Evolutionary conservation across 768 basidiomycete genomes (phyloP), one percentile per base, ranked within the genome.

Genomic region (Phlebiopsis flavidoalba): DNA sequence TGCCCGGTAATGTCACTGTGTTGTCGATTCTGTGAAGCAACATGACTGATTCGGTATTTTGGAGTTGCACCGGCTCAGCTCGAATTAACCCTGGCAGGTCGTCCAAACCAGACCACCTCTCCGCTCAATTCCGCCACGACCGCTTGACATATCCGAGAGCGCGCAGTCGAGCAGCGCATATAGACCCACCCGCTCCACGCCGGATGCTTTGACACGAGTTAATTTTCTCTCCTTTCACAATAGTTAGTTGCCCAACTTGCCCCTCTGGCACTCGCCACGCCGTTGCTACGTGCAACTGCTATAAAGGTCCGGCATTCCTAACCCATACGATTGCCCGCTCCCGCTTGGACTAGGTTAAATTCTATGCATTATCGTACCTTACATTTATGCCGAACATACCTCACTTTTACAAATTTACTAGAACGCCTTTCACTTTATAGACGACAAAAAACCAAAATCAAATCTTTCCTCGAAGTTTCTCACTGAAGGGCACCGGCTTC

Each of bases 401-500:
- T n/a, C n/a, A n/a, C n/a, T n/a, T n/a, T n/a, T n/a, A n/a, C 36
- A 31, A 6, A 58, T 46, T 62, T 10, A 57, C 26, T 8, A 58
- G n/a, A 33, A 62, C 60, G 5, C 63, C 63, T 22, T 49, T 60
- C 53, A 57, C 47, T 24, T 65, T 65, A n/a, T n/a, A n/a, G n/a
- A n/a, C 61, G 61, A 68, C 48, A n/a, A n/a, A n/a, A n/a, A n/a
- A 66, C 58, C 10, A 61, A 62, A 53, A 37, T 66, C 55, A n/a
- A n/a, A n/a, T n/a, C n/a, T n/a, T 70, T 65, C 64, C 55, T 70
- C 52, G 69, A 70, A 57, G 65, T 66, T n/a, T 33, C 60, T 65
- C 61, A n/a, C 64, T 70, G 24, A 62, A 61, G 37, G 69, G 69
- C 19, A 46, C 45, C 14, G 58, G 57, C 24, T 69, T 68, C 65